Evolutionary conservation across 257 asterid species (phyloP).

Genomic region (Penstemon newberryi): DNA sequence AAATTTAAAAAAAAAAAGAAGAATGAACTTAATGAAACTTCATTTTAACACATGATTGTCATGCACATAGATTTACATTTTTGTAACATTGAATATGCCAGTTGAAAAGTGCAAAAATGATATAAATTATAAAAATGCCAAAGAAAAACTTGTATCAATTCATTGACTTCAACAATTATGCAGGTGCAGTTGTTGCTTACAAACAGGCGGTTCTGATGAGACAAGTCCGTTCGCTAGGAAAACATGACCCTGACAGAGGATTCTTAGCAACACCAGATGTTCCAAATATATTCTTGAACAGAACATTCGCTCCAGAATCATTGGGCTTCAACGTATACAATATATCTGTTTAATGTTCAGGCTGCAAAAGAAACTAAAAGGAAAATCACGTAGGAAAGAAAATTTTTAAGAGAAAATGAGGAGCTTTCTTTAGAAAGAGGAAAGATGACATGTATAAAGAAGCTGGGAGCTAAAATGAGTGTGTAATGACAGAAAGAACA

Average conservation of each 20-base stretch:
- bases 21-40: background rate
- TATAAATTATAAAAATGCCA: background rate
- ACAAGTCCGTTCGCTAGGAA: constrained; percentile 38
- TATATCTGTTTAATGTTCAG: constrained; percentile 66
- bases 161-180: constrained; percentile 11
- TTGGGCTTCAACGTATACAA: constrained; percentile 65
- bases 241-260: constrained; percentile 37
- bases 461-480: constrained; percentile 16
- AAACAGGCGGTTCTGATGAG: constrained; percentile 53
- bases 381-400: constrained; percentile 15
- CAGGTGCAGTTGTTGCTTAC: constrained; percentile 49
- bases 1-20: too few species aligned
- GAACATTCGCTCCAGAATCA: constrained; percentile 54
- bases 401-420: constrained; percentile 12
- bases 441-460: background rate
- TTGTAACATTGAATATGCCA: background rate
- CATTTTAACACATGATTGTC: background rate
- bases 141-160: constrained; percentile 2
- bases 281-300: constrained; percentile 69
- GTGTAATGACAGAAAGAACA: constrained; percentile 7
- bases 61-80: too few species aligned
- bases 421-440: constrained; percentile 13
- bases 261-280: constrained; percentile 34
- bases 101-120: background rate
- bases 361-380: constrained; percentile 30